Base-by-base conservation (phyloP, 2,329 filamentous ascomycete genomes). In the Elsinoe necatrix region DNA sequence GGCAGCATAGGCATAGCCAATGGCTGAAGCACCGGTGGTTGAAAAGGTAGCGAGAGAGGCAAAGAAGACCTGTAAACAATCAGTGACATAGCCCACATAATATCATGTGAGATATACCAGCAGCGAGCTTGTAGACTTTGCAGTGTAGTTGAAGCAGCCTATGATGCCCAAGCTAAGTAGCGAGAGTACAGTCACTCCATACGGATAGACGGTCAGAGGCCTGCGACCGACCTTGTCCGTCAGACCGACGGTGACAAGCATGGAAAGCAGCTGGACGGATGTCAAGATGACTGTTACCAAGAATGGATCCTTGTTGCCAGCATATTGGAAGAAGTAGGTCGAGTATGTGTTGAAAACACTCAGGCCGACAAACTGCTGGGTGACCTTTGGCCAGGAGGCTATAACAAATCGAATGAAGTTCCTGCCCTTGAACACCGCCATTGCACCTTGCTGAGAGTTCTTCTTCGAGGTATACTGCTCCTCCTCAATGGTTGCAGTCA, bases 1-100 rank as follows among this genome's bases (percentile, higher is more conserved):
- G 6, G 72, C 69, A 0, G 71, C 70, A 43, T 74, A 75, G 1
- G 72, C 71, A 58, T 74, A 74, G 5, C 72, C 72, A 31, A 74
- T 74, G 3, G 71, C 72, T 0, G 70, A 72, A 4, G 71, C 72
- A 14, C 72, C 72, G 1, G 70, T 74, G 2, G 71, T 74, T 1
- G 71, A 70, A 42, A 73, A 72, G 0, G 71, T 74, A 0, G 72
- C 71, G 21, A 73, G 57, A 37, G 70, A 73, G 16, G 71, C 71
- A 57, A 73, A 73, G 63, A 74, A 74, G 31, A 57, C 47, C 55
- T 57, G 18, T 42, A 4, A 34, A 50, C 21, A 20, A 4, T 50
- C 16, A 50, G 45, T 11, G 27, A 18, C n/a, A n/a, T 11, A 35
- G 27, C 9, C 9, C 16, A 45, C n/a, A n/a, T n/a, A 45, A 3